phyloP scores from a whole-genome alignment of 2,329 filamentous ascomycete genomes.

The Dactylellina cionopaga region DNA sequence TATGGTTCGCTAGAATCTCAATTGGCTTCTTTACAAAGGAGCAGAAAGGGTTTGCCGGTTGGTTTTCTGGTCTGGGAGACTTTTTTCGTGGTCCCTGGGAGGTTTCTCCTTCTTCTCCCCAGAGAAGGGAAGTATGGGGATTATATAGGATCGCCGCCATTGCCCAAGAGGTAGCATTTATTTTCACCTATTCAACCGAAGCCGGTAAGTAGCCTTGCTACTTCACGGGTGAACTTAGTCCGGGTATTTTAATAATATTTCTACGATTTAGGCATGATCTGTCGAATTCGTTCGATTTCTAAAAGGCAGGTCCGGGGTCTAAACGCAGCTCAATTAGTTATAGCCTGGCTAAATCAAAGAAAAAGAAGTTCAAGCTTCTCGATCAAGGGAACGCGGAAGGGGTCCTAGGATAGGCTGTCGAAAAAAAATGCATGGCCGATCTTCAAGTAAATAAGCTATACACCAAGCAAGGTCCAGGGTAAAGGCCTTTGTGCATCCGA shows the following conservation, averaged over 20 bases:
- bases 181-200: constrained; percentile 48
- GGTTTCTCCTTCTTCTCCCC: background rate
- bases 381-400: background rate
- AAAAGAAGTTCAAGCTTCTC: constrained; percentile 11
- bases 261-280: constrained; percentile 45
- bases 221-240: constrained; percentile 13
- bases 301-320: too few species aligned
- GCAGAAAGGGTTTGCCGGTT: background rate
- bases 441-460: too few species aligned
- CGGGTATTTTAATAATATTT: too few species aligned
- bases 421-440: constrained; percentile 9
- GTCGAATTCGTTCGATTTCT: too few species aligned
- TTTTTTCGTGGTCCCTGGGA: constrained; percentile 24
- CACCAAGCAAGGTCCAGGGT: constrained; percentile 19
- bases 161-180: too few species aligned
- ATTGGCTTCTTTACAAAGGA: constrained; percentile 2
- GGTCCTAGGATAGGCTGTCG: too few species aligned
- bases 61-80: constrained; percentile 7
- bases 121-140: constrained; percentile 8
- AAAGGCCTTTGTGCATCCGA: constrained; percentile 30
- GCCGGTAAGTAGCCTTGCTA: background rate
- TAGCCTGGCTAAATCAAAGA: constrained; percentile 25
- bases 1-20: too few species aligned
- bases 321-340: too few species aligned
- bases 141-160: constrained; percentile 39